phyloP scores from a whole-genome alignment of 1,284 basidiomycete genomes.

The Entoloma clypeatum region DNA sequence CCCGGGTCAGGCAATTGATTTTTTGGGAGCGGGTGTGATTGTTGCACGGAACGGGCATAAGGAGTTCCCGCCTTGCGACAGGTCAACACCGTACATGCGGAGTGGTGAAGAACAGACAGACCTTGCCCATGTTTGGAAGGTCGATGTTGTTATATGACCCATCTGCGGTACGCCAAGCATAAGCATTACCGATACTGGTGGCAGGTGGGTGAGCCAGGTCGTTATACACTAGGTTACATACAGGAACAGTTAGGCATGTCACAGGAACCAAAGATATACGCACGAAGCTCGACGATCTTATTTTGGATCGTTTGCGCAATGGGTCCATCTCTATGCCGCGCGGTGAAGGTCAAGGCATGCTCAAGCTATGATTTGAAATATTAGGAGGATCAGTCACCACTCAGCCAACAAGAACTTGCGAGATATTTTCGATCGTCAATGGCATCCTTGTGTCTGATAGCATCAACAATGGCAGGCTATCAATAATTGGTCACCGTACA shows the following conservation, averaged over 20 bases:
- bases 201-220: slow-evolving; percentile 74
- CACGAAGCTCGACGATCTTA: slow-evolving; percentile 54
- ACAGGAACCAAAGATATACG: slow-evolving; percentile 23
- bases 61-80: slow-evolving; percentile 52
- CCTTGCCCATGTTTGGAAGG: slow-evolving; percentile 66
- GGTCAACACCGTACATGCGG: background rate
- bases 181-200: slow-evolving; percentile 58
- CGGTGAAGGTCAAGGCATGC: slow-evolving; percentile 58
- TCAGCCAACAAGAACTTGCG: slow-evolving; percentile 23
- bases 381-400: background rate
- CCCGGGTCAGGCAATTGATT: slow-evolving; percentile 75
- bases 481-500: slow-evolving; percentile 12
- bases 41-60: slow-evolving; percentile 79
- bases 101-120: slow-evolving; percentile 10
- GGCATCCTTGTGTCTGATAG: slow-evolving; percentile 50
- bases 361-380: slow-evolving; percentile 53
- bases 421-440: slow-evolving; percentile 58
- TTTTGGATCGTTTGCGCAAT: slow-evolving; percentile 47
- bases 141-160: slow-evolving; percentile 73
- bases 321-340: slow-evolving; percentile 51
- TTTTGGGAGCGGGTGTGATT: slow-evolving; percentile 55
- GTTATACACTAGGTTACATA: slow-evolving; percentile 57
- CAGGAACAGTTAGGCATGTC: background rate
- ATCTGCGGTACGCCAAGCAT: slow-evolving; percentile 67
- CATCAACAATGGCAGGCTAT: slow-evolving; percentile 54